These are phyloP conservation scores for Calocybe gangraenosa DNA, from an alignment of 768 basidiomycete species.

Conservation along the genomic window DNA sequence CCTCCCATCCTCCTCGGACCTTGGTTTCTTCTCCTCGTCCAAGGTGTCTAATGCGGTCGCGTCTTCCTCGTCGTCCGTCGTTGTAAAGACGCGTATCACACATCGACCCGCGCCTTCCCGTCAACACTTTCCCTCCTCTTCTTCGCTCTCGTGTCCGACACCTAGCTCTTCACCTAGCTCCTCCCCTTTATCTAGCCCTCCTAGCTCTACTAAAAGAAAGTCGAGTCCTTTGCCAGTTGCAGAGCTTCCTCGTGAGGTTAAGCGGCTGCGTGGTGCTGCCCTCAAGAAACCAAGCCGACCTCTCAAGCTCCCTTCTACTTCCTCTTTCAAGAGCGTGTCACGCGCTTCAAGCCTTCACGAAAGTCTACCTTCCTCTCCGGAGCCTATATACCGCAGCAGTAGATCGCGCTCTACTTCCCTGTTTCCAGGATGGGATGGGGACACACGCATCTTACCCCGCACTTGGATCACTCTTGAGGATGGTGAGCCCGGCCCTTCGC, in stretches of 20 bases:
- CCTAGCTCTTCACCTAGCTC: conserved; percentile 22
- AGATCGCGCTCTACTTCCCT: conserved; percentile 65
- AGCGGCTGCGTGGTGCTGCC: conserved; percentile 30
- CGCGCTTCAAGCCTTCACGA: conserved; percentile 39
- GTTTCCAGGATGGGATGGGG: conserved; percentile 36
- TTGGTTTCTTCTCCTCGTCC: conserved; percentile 29
- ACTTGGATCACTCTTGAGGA: conserved; percentile 50
- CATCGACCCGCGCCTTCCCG: conserved; percentile 17
- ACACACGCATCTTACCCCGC: conserved; percentile 32
- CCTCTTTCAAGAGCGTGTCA: conserved; percentile 34
- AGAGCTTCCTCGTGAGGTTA: conserved; percentile 33
- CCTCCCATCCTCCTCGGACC: conserved; percentile 21
- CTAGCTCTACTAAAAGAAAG: not conserved
- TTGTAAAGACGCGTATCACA: conserved; percentile 29
- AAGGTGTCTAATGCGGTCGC: conserved; percentile 24
- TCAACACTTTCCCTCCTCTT: conserved; percentile 13
- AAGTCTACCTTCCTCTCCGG: conserved; percentile 39
- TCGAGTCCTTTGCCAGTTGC: conserved; percentile 14
- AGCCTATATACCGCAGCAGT: conserved; percentile 54
- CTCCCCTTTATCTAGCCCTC: conserved; percentile 22
- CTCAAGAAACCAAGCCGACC: conserved; percentile 20
- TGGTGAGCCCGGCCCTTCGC: conserved; percentile 45
- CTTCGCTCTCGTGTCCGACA: conserved; percentile 3
- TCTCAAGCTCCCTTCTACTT: conserved; percentile 27
- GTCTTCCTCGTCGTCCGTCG: conserved; percentile 23